Base-by-base conservation (phyloP, 768 basidiomycete species). In the Rhodosporidiobolus sp. region DNA sequence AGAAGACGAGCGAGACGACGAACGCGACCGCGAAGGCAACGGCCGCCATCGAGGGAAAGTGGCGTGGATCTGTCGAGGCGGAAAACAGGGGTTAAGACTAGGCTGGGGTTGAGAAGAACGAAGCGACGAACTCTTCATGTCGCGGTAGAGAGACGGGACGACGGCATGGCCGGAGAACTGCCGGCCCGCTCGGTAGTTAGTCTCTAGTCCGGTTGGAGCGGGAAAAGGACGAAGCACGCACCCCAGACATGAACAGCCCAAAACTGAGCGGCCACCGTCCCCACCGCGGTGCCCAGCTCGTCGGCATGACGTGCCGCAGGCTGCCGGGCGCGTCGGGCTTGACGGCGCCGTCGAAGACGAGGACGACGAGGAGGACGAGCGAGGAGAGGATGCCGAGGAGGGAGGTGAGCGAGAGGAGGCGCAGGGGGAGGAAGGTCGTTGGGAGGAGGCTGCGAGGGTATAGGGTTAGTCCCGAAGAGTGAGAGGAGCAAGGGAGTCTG, bases 121-220 rank as follows among this genome's bases (percentile, higher is more conserved):
- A 14, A 7, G 38, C 8, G 38, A 43, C 73, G 50, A 35, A 67
- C 68, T 50, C 70, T 79, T 79, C 94, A 97, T 96, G 81, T 98
- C 94, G 77, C 88, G 85, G 8, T 90, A 92, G 24, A 98, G 81
- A 30, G 90, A 91, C 28, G 94, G 94, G 60, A 98, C 89, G 38
- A 94, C 89, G 22, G 92, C 89, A 79, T 98, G 95, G 3, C 94
- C 94, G 5, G 92, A 88, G 77, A 95, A 94, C 87, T 92, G 76
- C 52, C 11, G 34, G n/a, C n/a, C n/a, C n/a, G n/a, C n/a, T n/a
- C n/a, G n/a, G n/a, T n/a, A n/a, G n/a, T n/a, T n/a, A n/a, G n/a
- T n/a, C n/a, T n/a, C n/a, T n/a, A n/a, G n/a, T n/a, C n/a, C n/a
- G n/a, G n/a, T n/a, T n/a, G n/a, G n/a, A n/a, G n/a, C n/a, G n/a